phyloP scores from a whole-genome alignment of 805 yeast species.

The Zygotorulaspora danielsina region DNA sequence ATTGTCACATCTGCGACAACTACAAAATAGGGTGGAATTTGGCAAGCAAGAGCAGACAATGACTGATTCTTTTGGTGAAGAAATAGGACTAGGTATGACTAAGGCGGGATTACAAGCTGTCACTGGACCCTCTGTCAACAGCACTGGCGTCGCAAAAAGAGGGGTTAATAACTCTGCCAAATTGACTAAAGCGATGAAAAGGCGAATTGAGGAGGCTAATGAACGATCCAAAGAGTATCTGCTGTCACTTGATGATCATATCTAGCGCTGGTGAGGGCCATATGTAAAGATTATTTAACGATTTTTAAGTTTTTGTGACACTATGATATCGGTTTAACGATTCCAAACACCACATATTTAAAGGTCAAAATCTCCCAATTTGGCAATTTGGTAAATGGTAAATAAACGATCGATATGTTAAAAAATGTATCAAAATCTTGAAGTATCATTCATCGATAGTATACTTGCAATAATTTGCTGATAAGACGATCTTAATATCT shows the following conservation, averaged over 20 bases:
- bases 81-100: constrained; percentile 77
- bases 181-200: constrained; percentile 57
- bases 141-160: constrained; percentile 24
- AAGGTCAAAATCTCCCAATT: constrained; percentile 5
- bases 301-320: background rate
- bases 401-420: background rate
- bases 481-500: too few relatives aligned
- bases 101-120: constrained; percentile 16
- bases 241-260: constrained; percentile 1
- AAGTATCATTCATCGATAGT: too few relatives aligned
- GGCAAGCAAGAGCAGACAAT: constrained; percentile 66
- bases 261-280: background rate
- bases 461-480: too few relatives aligned
- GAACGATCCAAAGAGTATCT: constrained; percentile 19
- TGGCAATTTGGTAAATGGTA: constrained; percentile 7
- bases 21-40: constrained; percentile 81
- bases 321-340: background rate
- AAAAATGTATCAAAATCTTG: constrained; percentile 1
- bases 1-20: constrained; percentile 73
- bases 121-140: constrained; percentile 21
- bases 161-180: constrained; percentile 51
- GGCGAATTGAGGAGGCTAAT: constrained; percentile 38
- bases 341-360: constrained; percentile 6
- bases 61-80: constrained; percentile 69
- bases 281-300: background rate